Conservation (phyloP, 2,329 filamentous ascomycete genomes). For the Alternaria alternata region DNA sequence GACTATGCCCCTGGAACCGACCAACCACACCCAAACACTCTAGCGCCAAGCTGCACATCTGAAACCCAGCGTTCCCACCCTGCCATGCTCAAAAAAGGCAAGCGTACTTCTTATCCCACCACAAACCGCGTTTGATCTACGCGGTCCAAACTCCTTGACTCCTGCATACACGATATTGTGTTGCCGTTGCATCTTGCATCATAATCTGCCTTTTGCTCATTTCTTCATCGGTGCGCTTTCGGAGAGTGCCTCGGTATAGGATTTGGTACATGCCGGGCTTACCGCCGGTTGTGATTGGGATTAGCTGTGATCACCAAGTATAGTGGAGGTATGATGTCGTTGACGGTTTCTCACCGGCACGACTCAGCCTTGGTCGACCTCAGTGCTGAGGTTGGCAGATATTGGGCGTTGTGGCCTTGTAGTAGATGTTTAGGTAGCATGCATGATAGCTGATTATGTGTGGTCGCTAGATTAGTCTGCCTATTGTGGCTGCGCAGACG, state of each 20-base stretch:
- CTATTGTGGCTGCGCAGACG: constrained; percentile 21
- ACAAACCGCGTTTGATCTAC: constrained; percentile 19
- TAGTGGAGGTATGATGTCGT: background rate
- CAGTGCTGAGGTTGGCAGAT: background rate
- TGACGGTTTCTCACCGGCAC: background rate
- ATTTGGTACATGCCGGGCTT: background rate
- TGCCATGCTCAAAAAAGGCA: background rate
- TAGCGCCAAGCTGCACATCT: constrained; percentile 11
- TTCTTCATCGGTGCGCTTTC: background rate
- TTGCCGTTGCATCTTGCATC: constrained; percentile 1
- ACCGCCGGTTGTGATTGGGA: background rate
- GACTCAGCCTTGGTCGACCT: background rate
- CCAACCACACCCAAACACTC: constrained; percentile 15
- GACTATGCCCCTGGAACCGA: background rate
- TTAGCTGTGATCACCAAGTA: background rate
- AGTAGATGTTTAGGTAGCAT: background rate
- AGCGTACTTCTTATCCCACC: background rate
- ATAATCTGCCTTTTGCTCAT: background rate
- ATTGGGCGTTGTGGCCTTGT: background rate
- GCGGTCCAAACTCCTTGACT: constrained; percentile 5
- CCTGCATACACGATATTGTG: constrained; percentile 8
- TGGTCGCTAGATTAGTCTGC: background rate
- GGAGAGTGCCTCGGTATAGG: background rate
- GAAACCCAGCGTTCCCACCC: constrained; percentile 7
- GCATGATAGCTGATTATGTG: background rate